A percentile compares a stretch with the other conserved stretches of the same genome.
phyloP scores from a whole-genome alignment of 129 eudicot species.

The Pulicaria dysenterica region DNA sequence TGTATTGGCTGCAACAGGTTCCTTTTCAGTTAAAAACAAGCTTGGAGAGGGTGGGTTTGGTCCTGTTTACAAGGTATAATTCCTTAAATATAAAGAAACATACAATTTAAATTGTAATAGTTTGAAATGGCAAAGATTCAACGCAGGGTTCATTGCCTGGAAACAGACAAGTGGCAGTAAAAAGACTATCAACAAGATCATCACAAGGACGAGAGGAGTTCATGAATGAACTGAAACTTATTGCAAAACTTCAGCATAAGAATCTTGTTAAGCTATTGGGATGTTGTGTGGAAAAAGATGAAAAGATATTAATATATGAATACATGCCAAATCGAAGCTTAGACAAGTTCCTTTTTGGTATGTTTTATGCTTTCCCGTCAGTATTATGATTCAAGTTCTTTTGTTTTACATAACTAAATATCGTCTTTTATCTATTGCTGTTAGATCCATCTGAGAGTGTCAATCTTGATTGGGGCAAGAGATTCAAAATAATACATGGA shows the following conservation, averaged over 20 bases:
- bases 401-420: neutral
- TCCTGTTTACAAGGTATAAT: constrained; percentile 45
- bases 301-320: constrained; percentile 35
- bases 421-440: neutral
- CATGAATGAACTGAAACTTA: constrained; percentile 43
- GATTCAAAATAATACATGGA: constrained; percentile 39
- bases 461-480: constrained; percentile 32
- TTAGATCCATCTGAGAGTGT: constrained; percentile 32
- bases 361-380: neutral
- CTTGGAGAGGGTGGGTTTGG: constrained; percentile 51
- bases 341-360: constrained; percentile 42
- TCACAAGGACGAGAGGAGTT: constrained; percentile 44
- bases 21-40: constrained; percentile 31
- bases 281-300: constrained; percentile 41
- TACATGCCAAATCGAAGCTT: constrained; percentile 45
- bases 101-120: neutral
- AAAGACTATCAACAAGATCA: constrained; percentile 40
- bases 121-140: constrained; percentile 1
- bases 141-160: constrained; percentile 41
- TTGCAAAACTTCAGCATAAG: constrained; percentile 42
- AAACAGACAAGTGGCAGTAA: constrained; percentile 38
- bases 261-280: constrained; percentile 41
- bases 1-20: constrained; percentile 37
- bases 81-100: neutral
- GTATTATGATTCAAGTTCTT: neutral